Evolutionary conservation across 345 rosid species (phyloP), one percentile per base, ranked within the genome.

Genomic region (Psidium friedrichsthalianum): DNA sequence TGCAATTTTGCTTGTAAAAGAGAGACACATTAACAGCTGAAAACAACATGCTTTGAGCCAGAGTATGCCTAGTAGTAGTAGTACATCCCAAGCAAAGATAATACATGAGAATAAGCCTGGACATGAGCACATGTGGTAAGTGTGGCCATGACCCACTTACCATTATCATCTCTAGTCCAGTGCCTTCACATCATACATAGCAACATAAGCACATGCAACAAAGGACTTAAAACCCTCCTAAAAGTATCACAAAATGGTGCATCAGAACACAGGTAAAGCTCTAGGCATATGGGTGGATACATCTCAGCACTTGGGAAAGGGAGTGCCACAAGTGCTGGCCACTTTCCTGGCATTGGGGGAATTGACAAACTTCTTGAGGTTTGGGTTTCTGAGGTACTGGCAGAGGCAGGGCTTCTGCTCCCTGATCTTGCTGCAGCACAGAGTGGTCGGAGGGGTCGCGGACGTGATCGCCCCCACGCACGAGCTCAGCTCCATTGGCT

Each of bases 401-500:
- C 99, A 97, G 78, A 97, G 95, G 59, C 99, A 97, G 84, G 99
- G 98, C 89, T 91, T 91, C 89, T 97, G 99, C 49, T 95, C 94
- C 83, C 89, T 95, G 85, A 97, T 92, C 93, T 92, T 97, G 82
- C 85, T 87, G 90, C 99, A 97, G 88, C 99, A 97, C 61, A 88
- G 83, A 5, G 86, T 84, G 1, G 98, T 88, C 64, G 99, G 98
- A 36, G 93, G 95, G 58, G 96, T 44, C 21, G 93, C 88, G 58
- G 97, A 91, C 15, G 94, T 93, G 85, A 97, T 95, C 22, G 98
- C 99, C 42, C 90, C 82, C 47, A 90, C 98, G 86, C 99, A 97
- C 0, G 99, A 82, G 89, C 98, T 95, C 90, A 97, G 93, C 88
- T 97, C 91, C 51, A 92, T 88, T 22, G 98, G 97, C 76, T 85